Percentiles rank a stretch among this genome's conserved stretches.
Evolutionary conservation across 306 rosid genomes (phyloP).

Genomic region (Castanea crenata): DNA sequence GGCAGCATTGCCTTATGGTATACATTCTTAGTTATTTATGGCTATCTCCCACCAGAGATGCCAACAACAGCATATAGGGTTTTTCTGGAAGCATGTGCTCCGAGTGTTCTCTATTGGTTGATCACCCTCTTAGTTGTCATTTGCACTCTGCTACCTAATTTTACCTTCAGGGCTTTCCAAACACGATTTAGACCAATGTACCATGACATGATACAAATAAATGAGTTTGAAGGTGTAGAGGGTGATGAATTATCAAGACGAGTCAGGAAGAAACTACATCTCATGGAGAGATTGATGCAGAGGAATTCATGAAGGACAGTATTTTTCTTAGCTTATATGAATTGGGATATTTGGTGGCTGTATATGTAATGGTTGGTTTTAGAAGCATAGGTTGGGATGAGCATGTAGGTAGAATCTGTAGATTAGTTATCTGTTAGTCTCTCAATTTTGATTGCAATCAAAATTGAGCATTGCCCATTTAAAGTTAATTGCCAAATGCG

Average conservation of each 20-base stretch:
- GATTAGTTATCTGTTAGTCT: not conserved
- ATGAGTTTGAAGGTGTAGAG: conserved; percentile 33
- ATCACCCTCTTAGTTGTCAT: conserved; percentile 61
- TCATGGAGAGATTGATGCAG: conserved; percentile 36
- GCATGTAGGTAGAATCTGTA: not conserved
- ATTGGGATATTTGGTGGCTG: conserved; percentile 29
- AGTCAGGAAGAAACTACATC: conserved; percentile 40
- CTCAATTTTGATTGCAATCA: not conserved
- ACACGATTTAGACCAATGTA: conserved; percentile 73
- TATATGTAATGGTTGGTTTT: conserved; percentile 11
- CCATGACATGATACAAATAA: conserved; percentile 73
- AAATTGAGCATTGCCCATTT: not conserved
- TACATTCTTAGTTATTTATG: conserved; percentile 60
- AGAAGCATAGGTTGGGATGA: not conserved
- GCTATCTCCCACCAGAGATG: conserved; percentile 49
- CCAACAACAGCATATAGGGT: conserved; percentile 82
- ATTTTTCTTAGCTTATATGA: conserved; percentile 3
- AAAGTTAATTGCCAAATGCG: conserved; percentile 31
- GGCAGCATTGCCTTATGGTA: conserved; percentile 83
- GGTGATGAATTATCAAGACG: conserved; percentile 35
- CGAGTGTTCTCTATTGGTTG: conserved; percentile 68
- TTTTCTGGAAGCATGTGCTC: conserved; percentile 71
- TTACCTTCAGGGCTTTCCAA: conserved; percentile 69
- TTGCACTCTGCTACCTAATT: conserved; percentile 66
- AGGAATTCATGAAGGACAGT: conserved; percentile 36